Evolutionary conservation across 1,284 basidiomycete species (phyloP).

Genomic region (Cryptococcus neoformans): DNA sequence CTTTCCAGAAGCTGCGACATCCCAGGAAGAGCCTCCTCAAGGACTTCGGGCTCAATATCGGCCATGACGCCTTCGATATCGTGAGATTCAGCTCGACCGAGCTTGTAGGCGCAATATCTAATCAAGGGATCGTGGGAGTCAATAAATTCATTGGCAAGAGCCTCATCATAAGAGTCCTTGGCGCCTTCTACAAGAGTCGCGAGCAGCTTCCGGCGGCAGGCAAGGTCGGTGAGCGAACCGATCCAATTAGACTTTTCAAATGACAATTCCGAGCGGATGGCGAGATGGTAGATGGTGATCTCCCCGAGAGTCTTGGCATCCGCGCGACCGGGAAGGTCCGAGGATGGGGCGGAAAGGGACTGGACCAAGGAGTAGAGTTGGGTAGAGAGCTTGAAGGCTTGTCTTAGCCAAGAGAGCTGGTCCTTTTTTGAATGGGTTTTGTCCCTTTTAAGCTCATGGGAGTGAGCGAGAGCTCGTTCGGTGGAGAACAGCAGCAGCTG

Average conservation of each 20-base stretch:
- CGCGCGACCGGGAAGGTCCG: constrained; percentile 8
- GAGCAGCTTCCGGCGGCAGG: constrained; percentile 68
- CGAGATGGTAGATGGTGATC: constrained; percentile 49
- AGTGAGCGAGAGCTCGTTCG: constrained; percentile 87
- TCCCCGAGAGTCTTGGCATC: constrained; percentile 42
- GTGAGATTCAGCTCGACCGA: constrained; percentile 64
- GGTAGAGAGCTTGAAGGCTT: constrained; percentile 77
- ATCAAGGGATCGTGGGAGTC: constrained; percentile 90
- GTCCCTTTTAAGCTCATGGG: constrained; percentile 65
- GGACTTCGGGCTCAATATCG: constrained; percentile 55
- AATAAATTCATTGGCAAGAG: constrained; percentile 76
- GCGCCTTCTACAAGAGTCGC: constrained; percentile 62
- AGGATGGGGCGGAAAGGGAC: constrained; percentile 51
- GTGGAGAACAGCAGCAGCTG: constrained; percentile 82
- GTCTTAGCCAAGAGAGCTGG: constrained; percentile 64
- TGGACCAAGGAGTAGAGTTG: constrained; percentile 72
- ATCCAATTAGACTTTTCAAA: constrained; percentile 65
- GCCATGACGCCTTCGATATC: constrained; percentile 77
- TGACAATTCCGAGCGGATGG: constrained; percentile 46
- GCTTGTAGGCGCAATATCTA: constrained; percentile 85
- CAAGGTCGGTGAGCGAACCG: constrained; percentile 71
- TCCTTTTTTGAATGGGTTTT: constrained; percentile 30
- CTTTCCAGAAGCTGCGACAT: constrained; percentile 27
- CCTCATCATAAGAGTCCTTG: constrained; percentile 73
- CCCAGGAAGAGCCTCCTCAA: constrained; percentile 52